Evolutionary conservation across 192 early-diverging fungal genomes (phyloP).

Genomic region (Umbelopsis sp.): DNA sequence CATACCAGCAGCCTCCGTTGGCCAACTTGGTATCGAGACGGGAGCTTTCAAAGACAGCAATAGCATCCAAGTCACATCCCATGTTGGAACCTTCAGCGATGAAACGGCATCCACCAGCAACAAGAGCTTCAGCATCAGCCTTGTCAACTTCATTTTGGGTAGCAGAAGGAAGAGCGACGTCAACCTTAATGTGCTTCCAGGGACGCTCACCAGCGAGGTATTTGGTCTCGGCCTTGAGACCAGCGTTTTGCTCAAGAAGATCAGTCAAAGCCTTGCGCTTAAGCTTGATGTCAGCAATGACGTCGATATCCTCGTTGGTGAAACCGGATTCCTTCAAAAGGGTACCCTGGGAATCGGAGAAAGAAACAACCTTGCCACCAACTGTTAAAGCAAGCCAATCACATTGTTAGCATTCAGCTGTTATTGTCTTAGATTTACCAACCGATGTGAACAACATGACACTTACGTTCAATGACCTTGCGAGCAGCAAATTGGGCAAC

Average conservation of each 20-base stretch:
- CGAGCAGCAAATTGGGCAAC: constrained; percentile 57
- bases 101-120: constrained; percentile 49
- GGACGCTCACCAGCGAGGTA: constrained; percentile 55
- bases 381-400: constrained; percentile 7
- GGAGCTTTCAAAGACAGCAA: constrained; percentile 50
- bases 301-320: constrained; percentile 49
- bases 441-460: no score
- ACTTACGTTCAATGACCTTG: constrained; percentile 49
- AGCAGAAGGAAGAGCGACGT: constrained; percentile 57
- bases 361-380: constrained; percentile 50
- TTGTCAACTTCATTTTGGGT: constrained; percentile 60
- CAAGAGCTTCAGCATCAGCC: constrained; percentile 51
- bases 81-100: constrained; percentile 61
- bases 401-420: not conserved
- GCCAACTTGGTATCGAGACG: constrained; percentile 12
- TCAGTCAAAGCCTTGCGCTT: constrained; percentile 54
- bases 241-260: constrained; percentile 31
- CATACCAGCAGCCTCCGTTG: constrained; percentile 42
- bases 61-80: constrained; percentile 56
- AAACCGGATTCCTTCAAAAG: constrained; percentile 51
- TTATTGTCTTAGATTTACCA: not conserved
- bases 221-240: constrained; percentile 47
- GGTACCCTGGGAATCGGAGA: constrained; percentile 57
- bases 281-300: constrained; percentile 55
- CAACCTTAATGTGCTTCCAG: constrained; percentile 49